phyloP scores from a whole-genome alignment of 306 rosid genomes.

The Malus domestica region DNA sequence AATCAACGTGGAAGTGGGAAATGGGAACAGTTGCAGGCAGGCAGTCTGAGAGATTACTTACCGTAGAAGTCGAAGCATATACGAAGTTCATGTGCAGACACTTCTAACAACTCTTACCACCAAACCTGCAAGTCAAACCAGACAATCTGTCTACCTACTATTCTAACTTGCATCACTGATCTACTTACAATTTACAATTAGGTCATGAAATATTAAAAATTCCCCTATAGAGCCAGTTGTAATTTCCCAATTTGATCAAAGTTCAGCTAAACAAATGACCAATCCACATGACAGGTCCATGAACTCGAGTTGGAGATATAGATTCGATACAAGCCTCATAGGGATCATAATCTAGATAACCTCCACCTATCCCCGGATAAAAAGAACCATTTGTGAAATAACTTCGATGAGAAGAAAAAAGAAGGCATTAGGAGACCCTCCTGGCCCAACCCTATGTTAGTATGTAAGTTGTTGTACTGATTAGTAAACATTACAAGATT shows the following conservation, averaged over 20 bases:
- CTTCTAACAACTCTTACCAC: background rate
- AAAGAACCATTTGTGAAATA: too few relatives aligned
- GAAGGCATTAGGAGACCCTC: too few relatives aligned
- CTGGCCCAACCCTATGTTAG: too few relatives aligned
- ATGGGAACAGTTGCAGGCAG: background rate
- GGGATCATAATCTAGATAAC: too few relatives aligned
- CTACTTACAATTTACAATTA: background rate
- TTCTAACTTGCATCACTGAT: background rate
- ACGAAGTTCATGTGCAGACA: background rate
- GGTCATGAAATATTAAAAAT: background rate
- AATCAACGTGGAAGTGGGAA: background rate
- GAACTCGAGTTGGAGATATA: background rate
- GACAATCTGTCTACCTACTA: background rate
- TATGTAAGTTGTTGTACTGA: too few relatives aligned
- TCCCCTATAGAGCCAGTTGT: background rate
- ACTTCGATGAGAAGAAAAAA: too few relatives aligned
- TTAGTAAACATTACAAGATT: too few relatives aligned
- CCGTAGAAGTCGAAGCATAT: background rate
- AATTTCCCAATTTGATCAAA: too few relatives aligned
- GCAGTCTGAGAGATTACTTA: constrained; percentile 8
- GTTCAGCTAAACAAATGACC: too few relatives aligned
- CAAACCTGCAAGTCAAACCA: constrained; percentile 35
- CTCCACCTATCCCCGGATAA: too few relatives aligned
- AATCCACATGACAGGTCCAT: too few relatives aligned
- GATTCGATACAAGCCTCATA: background rate